These are phyloP conservation scores for Cutaneotrichosporon sp. DNA, from an alignment of 1,284 basidiomycete genomes.

Conservation along the genomic window DNA sequence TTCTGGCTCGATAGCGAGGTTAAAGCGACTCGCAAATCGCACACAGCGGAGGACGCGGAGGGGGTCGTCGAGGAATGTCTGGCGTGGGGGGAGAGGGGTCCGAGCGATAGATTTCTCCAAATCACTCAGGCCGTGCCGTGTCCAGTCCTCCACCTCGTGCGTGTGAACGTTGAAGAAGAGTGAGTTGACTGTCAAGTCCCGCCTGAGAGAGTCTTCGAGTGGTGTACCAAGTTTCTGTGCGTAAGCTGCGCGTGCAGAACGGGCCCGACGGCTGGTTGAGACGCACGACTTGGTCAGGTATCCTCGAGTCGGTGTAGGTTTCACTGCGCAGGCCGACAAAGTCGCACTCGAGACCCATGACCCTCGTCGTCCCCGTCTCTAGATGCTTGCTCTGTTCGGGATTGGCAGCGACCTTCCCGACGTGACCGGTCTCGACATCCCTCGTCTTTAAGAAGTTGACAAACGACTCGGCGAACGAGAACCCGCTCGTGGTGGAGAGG, in stretches of 20 bases:
- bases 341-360: slow-evolving; percentile 82
- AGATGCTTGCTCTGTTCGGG: slow-evolving; percentile 98
- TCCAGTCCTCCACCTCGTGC: slow-evolving; percentile 81
- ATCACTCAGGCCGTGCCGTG: slow-evolving; percentile 78
- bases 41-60: slow-evolving; percentile 84
- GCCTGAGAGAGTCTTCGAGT: slow-evolving; percentile 78
- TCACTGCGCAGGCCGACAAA: slow-evolving; percentile 93
- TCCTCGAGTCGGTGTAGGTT: slow-evolving; percentile 84
- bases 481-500: slow-evolving; percentile 81
- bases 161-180: slow-evolving; percentile 96
- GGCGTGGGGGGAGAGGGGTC: slow-evolving; percentile 77
- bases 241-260: background rate
- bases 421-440: slow-evolving; percentile 57
- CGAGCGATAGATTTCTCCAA: slow-evolving; percentile 73
- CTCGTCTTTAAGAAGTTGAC: slow-evolving; percentile 59
- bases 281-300: slow-evolving; percentile 78
- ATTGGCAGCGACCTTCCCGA: slow-evolving; percentile 82
- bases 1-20: slow-evolving; percentile 71
- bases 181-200: slow-evolving; percentile 94
- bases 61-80: slow-evolving; percentile 94
- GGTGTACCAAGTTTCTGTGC: slow-evolving; percentile 84
- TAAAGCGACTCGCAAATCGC: slow-evolving; percentile 85
- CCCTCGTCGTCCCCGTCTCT: slow-evolving; percentile 85
- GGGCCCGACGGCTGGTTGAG: no score
- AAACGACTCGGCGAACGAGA: slow-evolving; percentile 79